Evolutionary conservation across 2,329 filamentous ascomycete species (phyloP).

Genomic region (Thelonectria discophora): DNA sequence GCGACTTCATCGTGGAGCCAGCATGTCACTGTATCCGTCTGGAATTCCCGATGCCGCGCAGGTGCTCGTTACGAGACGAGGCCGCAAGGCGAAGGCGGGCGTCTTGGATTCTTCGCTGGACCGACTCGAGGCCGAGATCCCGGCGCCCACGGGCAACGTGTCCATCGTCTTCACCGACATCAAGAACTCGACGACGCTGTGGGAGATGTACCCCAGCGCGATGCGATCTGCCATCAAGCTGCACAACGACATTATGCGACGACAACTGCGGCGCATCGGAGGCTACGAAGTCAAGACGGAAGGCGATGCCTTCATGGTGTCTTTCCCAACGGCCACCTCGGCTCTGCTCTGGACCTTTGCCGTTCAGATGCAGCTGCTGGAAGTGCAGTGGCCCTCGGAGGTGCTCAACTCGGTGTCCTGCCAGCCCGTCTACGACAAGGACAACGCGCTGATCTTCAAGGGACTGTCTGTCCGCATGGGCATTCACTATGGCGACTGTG

Average conservation of each 20-base stretch:
- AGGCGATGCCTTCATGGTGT: constrained; percentile 99
- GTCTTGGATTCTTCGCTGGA: constrained; percentile 88
- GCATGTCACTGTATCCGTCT: constrained; percentile 84
- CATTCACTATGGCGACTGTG: constrained; percentile 92
- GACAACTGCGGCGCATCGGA: constrained; percentile 90
- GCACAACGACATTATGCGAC: constrained; percentile 96
- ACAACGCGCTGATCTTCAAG: constrained; percentile 89
- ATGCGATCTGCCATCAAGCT: constrained; percentile 98
- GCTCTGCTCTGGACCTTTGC: constrained; percentile 96
- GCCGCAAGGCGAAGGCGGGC: constrained; percentile 69
- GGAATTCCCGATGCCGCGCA: constrained; percentile 75
- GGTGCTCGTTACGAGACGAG: constrained; percentile 69
- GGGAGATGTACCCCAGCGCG: constrained; percentile 93
- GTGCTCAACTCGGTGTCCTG: constrained; percentile 88
- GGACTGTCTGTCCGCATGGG: constrained; percentile 97
- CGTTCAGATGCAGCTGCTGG: constrained; percentile 86
- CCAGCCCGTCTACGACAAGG: constrained; percentile 82
- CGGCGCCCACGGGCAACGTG: constrained; percentile 88
- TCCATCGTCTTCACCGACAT: constrained; percentile 98
- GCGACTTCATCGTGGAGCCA: constrained; percentile 77
- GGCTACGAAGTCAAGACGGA: constrained; percentile 99
- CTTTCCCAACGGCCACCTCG: constrained; percentile 94
- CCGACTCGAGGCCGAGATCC: constrained; percentile 87
- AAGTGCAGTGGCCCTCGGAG: constrained; percentile 92
- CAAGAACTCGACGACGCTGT: constrained; percentile 95